Base-by-base conservation (phyloP, 2,329 filamentous ascomycete genomes). In the Rhinocladiella mackenziei region DNA sequence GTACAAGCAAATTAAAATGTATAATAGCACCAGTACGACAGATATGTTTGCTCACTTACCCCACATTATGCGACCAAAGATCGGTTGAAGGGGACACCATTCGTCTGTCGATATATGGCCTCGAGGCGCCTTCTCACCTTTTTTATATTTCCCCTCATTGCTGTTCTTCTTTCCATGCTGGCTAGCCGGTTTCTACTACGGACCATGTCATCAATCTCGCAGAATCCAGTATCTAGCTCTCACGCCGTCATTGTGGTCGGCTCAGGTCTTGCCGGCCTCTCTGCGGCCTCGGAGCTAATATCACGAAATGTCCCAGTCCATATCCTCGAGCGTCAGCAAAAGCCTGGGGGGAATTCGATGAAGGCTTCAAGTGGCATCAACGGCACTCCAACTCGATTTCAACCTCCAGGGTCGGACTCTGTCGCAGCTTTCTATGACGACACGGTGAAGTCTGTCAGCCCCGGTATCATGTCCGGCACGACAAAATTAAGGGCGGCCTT, bases 291-390 rank as follows among this genome's bases (percentile, higher is more conserved):
- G 29, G 69, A 77, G 47, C 73, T 81, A 5, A 64, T 83, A 3
- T 62, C 67, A 3, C 67, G 72, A 9, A 71, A 72, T 28, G 67
- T 75, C 2, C 61, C 69, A 0, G 80, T 84, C 1, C 67, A 69
- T 22, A 67, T 84, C 37, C 68, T 84, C 9, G 80, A 84, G 45
- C 75, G 78, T 14, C 71, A 72, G 0, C 57, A 71, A 2, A 80
- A 79, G 56, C 76, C 79, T 0, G 80, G 80, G 25, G 78, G 79
- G 2, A 83, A 83, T 56, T 78, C 72, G 56, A 81, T 83, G 62
- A 83, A 83, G 62, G 80, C 80, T 0, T 83, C 79, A 0, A 82
- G 78, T 0, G 80, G 79, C 0, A 83, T 83, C 61, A 83, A 81
- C 52, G 80, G 77, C 5, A 77, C 77, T 0, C 71, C 71, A 0